Base-by-base conservation (phyloP, 352 stramenopile genomes). In the Globisporangium irregulare region DNA sequence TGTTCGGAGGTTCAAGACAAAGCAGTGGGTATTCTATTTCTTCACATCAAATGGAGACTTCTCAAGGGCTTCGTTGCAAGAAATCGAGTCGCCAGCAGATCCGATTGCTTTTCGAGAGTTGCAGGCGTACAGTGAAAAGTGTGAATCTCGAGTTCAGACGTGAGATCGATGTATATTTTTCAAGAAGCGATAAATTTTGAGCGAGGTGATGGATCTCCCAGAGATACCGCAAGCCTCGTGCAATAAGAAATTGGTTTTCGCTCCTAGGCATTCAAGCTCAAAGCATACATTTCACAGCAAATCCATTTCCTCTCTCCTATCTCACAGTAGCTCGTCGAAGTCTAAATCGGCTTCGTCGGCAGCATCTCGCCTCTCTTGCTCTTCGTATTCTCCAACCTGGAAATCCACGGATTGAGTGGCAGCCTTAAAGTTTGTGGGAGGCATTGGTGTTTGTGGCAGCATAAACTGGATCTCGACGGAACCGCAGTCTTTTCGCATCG, bases 401-500 rank as follows among this genome's bases (percentile, higher is more conserved):
- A 48, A 48, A 15, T 48, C 14, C 14, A n/a, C 38, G 14, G 38
- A 8, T n/a, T n/a, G 38, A 20, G 4, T 7, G 12, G 38, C 14
- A n/a, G 38, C 38, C 14, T n/a, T 48, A 5, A n/a, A n/a, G 5
- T 18, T 20, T 6, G 12, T n/a, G 18, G 38, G 38, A 48, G 38
- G 7, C 14, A 48, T 15, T 18, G 38, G 38, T 48, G 14, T 48
- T 1, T 41, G 7, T 36, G 62, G 36, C 15, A 55, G 34, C 51
- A 67, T 9, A 24, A 91, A 59, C 25, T 70, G 64, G 34, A 91
- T 69, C 18, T 57, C 41, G n/a, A 91, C 85, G 1, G 55, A 43
- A 1, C 77, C 82, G 25, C 27, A 64, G 62, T 93, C 85, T 25
- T 76, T 79, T 0, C 85, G 78, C 76, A 89, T 87, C 34, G 69